Conservation (phyloP, 1,284 basidiomycete genomes). For the Irpex rosettiformis region DNA sequence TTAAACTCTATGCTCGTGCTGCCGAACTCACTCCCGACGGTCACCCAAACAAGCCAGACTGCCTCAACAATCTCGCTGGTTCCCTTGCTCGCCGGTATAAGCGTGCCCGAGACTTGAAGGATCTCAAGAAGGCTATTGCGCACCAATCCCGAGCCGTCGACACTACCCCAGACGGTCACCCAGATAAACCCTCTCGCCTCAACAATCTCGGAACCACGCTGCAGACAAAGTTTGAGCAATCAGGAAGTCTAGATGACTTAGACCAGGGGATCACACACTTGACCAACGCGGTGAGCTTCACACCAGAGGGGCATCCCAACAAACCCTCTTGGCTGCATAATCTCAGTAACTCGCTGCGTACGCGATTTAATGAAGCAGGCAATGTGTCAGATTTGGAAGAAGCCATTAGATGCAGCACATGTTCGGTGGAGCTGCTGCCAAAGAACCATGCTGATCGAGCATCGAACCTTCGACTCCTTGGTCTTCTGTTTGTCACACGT, state of each 20-base stretch:
- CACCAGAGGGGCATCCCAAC: not conserved
- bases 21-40: not conserved
- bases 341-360: not conserved
- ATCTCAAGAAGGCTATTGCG: not conserved
- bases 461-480: not conserved
- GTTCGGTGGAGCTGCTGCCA: not conserved
- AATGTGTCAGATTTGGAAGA: not conserved
- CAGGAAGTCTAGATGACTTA: not conserved
- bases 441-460: not conserved
- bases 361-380: not conserved
- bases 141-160: not conserved
- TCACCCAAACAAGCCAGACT: not conserved
- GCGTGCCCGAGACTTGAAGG: not conserved
- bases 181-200: not conserved
- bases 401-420: not conserved
- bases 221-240: not conserved
- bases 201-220: not conserved
- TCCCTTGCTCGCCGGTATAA: not conserved
- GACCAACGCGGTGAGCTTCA: not conserved
- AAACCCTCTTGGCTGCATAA: not conserved
- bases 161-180: not conserved
- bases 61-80: not conserved
- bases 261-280: not conserved
- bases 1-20: not conserved
- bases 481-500: not conserved